Evolutionary conservation across 1,284 basidiomycete species (phyloP), one percentile per base, ranked within the genome.

Genomic region (Hortiboletus rubellus): DNA sequence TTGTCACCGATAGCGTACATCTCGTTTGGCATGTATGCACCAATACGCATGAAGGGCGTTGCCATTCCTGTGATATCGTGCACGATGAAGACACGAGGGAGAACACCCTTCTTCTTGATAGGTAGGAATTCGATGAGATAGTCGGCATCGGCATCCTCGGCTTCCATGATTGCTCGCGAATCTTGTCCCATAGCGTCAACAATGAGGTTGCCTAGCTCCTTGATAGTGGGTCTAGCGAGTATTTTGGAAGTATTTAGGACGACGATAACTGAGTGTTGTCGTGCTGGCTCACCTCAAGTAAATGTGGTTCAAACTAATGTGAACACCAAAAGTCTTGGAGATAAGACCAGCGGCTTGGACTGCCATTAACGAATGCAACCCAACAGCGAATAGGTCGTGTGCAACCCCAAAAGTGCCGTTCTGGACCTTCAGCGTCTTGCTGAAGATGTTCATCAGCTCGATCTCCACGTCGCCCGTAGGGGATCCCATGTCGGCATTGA

Each of bases 31-130:
- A 69, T 71, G 53, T 66, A 72, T 30, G 66, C 66, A 14, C 68
- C 70, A 24, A 70, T 68, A 14, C 68, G 63, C 68, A 72, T 70
- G 58, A 63, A 72, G 2, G 68, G 68, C 4, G 68, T 69, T 10
- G 63, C 68, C 66, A 69, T 71, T 44, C 68, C 68, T 6, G 68
- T 71, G 55, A 71, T 63, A 45, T 69, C 69, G 59, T 69, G 68
- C 27, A 69, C 66, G 50, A 69, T 48, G 52, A 71, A 69, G 45
- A 69, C 2, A 17, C 61, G 65, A 36, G 70, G 68, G 3, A 43
- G 63, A n/a, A 59, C 57, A 12, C 68, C 68, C 60, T 71, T 72
- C 64, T 65, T 70, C 57, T 69, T 70, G 59, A 70, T 61, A 10
- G 68, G 68, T 2, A 72, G 51, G 59, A 70, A 60, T 52, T 70